Evolutionary conservation across 2,329 filamentous ascomycete species (phyloP).

Genomic region (Spiromastix sp.): DNA sequence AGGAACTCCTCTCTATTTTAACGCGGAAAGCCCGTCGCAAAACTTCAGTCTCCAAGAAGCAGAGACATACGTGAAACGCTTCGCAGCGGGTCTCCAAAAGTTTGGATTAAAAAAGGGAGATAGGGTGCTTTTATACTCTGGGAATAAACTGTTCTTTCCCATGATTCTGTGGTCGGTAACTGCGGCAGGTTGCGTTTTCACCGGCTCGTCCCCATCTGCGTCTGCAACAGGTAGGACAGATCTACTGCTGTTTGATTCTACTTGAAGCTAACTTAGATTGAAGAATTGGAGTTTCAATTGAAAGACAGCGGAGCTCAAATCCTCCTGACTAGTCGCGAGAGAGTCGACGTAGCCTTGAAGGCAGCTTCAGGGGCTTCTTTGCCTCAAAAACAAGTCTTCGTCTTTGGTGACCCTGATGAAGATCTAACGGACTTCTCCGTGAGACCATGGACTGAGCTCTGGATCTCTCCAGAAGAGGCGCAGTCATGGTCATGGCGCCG

Average conservation of each 20-base stretch:
- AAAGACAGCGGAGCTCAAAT: constrained; percentile 58
- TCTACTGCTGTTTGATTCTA: too few relatives aligned
- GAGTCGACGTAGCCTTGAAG: constrained; percentile 52
- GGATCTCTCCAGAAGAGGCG: constrained; percentile 43
- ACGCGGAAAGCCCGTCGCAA: too few relatives aligned
- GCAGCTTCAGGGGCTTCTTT: constrained; percentile 53
- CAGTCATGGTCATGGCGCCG: constrained; percentile 53
- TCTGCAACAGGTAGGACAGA: too few relatives aligned
- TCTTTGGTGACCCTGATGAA: constrained; percentile 48
- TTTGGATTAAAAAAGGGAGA: constrained; percentile 59
- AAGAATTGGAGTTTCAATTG: constrained; percentile 66
- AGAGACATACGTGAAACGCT: too few relatives aligned
- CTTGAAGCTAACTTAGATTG: too few relatives aligned
- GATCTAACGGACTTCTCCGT: constrained; percentile 31
- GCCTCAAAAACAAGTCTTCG: constrained; percentile 46
- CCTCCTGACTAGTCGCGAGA: constrained; percentile 50
- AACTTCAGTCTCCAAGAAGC: too few relatives aligned
- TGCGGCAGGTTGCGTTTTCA: constrained; percentile 69
- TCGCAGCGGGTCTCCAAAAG: constrained; percentile 56
- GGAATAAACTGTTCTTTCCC: constrained; percentile 64
- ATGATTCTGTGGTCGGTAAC: constrained; percentile 59
- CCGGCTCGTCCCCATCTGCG: constrained; percentile 60
- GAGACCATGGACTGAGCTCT: constrained; percentile 53
- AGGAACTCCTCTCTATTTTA: too few relatives aligned
- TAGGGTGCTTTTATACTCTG: constrained; percentile 60